phyloP scores from a whole-genome alignment of 495 filamentous ascomycete genomes.

The Wilcoxina mikolae region DNA sequence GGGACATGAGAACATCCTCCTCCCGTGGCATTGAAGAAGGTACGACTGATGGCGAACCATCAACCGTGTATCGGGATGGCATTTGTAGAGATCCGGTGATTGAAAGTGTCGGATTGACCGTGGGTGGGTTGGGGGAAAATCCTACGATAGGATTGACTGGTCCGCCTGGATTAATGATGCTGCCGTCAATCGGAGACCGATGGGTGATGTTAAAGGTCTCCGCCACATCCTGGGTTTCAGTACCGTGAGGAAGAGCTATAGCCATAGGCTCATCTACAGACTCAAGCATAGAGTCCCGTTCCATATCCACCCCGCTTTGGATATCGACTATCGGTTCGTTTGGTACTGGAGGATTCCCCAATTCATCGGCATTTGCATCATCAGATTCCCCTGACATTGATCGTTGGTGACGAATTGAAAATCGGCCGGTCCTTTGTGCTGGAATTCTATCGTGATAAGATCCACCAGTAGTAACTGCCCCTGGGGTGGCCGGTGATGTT shows the following conservation, averaged over 20 bases:
- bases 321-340: conserved; percentile 59
- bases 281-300: conserved; percentile 57
- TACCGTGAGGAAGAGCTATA: conserved; percentile 59
- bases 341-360: conserved; percentile 50
- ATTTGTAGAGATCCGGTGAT: conserved; percentile 37
- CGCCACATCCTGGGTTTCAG: conserved; percentile 58
- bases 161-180: conserved; percentile 54
- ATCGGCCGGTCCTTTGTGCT: conserved; percentile 40
- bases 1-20: conserved; percentile 92
- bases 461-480: conserved; percentile 39
- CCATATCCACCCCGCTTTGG: conserved; percentile 61
- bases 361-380: conserved; percentile 68
- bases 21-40: conserved; percentile 83
- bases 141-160: conserved; percentile 49
- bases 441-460: conserved; percentile 13
- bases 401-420: conserved; percentile 72
- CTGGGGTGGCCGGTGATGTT: conserved; percentile 82
- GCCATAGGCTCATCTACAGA: conserved; percentile 59
- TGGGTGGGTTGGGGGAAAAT: conserved; percentile 61
- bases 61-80: conserved; percentile 60
- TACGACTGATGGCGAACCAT: conserved; percentile 47
- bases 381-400: conserved; percentile 79
- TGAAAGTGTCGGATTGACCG: conserved; percentile 54
- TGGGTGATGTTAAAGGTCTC: conserved; percentile 97
- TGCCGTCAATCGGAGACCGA: conserved; percentile 70